Evolutionary conservation across 108 stramenopile genomes (phyloP).

Genomic region (Skeletonema menzelii): DNA sequence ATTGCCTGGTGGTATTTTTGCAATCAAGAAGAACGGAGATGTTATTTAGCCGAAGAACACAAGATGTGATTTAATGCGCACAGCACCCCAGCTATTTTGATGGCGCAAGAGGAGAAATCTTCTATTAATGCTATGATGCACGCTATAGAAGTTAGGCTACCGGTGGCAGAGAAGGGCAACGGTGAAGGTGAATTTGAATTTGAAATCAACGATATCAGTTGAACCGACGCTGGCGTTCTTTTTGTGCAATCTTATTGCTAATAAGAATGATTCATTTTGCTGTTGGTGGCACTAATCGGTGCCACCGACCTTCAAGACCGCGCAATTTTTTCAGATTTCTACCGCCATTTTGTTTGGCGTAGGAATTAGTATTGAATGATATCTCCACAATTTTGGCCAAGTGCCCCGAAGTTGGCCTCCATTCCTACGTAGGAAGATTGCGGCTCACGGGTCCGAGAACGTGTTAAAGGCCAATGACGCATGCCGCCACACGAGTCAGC

Average conservation of each 20-base stretch:
- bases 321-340: neutral
- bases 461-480: neutral
- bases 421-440: too few relatives aligned
- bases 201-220: neutral
- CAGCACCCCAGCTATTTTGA: neutral
- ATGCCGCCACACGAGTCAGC: neutral
- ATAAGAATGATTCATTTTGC: neutral
- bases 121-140: neutral
- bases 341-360: neutral
- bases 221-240: neutral
- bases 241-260: neutral
- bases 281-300: neutral
- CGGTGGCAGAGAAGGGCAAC: neutral
- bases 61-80: neutral
- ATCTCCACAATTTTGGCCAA: neutral
- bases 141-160: neutral
- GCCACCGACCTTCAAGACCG: neutral
- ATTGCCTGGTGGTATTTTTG: neutral
- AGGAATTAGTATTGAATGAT: neutral
- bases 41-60: neutral
- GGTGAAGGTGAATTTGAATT: neutral
- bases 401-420: neutral
- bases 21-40: neutral
- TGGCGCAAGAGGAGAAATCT: too few relatives aligned
- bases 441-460: neutral